Conservation (phyloP, 192 early-diverging fungal species). For the Coemansia sp. region DNA sequence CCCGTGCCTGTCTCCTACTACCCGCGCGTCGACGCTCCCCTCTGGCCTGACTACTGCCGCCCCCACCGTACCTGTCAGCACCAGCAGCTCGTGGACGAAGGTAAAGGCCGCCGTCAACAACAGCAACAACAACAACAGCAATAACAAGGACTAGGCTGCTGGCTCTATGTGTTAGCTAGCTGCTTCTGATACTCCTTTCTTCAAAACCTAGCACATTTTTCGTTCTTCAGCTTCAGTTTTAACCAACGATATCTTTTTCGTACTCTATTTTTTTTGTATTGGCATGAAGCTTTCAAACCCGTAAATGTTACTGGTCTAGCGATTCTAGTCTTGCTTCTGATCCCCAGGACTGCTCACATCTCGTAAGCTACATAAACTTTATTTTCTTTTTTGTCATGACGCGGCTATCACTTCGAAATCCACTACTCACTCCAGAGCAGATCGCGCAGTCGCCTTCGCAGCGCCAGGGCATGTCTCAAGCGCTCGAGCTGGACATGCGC, state of each 20-base stretch:
- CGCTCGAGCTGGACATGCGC: conserved; percentile 75
- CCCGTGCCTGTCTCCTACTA: not conserved
- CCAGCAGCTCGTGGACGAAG: conserved; percentile 50
- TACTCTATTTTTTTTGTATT: not conserved
- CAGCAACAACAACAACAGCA: conserved; percentile 13
- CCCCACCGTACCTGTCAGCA: conserved; percentile 39
- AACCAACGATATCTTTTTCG: not conserved
- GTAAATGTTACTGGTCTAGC: not conserved
- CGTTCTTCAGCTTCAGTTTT: not conserved
- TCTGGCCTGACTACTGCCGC: conserved; percentile 34
- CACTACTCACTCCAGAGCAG: conserved; percentile 74
- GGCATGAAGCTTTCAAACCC: not conserved
- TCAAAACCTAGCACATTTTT: not conserved
- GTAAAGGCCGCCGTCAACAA: conserved; percentile 44
- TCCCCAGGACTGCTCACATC: not conserved
- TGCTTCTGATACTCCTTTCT: not conserved
- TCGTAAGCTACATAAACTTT: not conserved
- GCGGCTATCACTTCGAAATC: conserved; percentile 77
- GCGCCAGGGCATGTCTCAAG: conserved; percentile 60
- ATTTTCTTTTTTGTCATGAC: conserved; percentile 19
- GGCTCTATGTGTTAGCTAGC: not conserved
- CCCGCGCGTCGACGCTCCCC: conserved; percentile 30
- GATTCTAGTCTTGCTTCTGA: not conserved
- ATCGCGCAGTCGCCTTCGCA: conserved; percentile 68
- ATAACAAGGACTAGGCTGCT: not conserved